Evolutionary conservation across 1,284 basidiomycete species (phyloP).

Genomic region (Xerocomus nothofagi): DNA sequence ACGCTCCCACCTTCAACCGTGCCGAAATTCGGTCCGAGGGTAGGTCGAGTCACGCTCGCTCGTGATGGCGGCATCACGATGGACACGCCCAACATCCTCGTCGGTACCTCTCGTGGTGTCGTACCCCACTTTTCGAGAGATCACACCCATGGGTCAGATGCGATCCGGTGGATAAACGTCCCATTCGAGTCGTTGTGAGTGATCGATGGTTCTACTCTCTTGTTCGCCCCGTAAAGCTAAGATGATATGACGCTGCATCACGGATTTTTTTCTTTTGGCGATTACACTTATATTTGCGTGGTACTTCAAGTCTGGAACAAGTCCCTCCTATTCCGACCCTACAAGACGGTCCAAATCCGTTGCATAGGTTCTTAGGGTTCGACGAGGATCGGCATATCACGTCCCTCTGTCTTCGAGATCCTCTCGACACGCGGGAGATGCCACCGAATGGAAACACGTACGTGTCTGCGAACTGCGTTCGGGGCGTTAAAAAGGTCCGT

Average conservation of each 20-base stretch:
- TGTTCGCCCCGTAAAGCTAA: neutral
- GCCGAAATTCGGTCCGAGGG: constrained; percentile 28
- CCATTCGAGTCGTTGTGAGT: constrained; percentile 83
- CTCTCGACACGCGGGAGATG: constrained; percentile 60
- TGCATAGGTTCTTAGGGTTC: constrained; percentile 63
- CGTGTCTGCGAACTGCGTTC: constrained; percentile 56
- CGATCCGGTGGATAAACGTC: constrained; percentile 63
- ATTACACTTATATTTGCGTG: neutral
- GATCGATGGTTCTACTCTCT: neutral
- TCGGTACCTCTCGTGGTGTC: constrained; percentile 67
- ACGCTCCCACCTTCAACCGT: constrained; percentile 5
- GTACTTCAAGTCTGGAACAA: constrained; percentile 53
- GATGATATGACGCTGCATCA: neutral
- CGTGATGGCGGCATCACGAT: constrained; percentile 37
- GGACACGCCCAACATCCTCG: constrained; percentile 60
- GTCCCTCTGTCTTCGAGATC: constrained; percentile 65
- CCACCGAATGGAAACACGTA: constrained; percentile 64
- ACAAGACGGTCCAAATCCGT: constrained; percentile 48
- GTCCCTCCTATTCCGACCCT: constrained; percentile 59
- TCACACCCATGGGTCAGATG: constrained; percentile 47
- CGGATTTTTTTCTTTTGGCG: neutral
- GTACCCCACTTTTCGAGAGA: constrained; percentile 74
- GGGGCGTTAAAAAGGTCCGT: constrained; percentile 71
- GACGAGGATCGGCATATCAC: constrained; percentile 49
- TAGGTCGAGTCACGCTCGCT: constrained; percentile 21